A percentile compares a stretch with the other conserved stretches of the same genome.
Evolutionary conservation across 2,329 filamentous ascomycete species (phyloP).

Genomic region (Parastagonospora avenae): DNA sequence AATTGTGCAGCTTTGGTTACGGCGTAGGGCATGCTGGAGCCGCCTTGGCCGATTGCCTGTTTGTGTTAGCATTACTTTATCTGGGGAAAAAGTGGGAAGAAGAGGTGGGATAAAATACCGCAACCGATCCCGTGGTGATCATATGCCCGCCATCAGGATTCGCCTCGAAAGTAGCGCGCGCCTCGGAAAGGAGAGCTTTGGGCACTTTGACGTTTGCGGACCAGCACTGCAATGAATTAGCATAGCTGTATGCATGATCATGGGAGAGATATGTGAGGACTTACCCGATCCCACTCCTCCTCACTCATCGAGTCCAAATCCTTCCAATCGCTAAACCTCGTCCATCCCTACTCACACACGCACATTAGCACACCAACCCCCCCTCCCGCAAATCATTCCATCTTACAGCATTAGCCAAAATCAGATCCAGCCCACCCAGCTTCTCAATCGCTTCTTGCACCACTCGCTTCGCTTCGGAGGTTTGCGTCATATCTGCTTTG

Average conservation of each 20-base stretch:
- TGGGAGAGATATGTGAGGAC: no score
- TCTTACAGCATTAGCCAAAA: slow-evolving; percentile 75
- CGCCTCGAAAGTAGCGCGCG: slow-evolving; percentile 62
- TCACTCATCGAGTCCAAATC: slow-evolving; percentile 64
- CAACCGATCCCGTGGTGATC: slow-evolving; percentile 67
- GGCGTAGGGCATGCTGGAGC: slow-evolving; percentile 71
- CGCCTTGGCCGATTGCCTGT: slow-evolving; percentile 56
- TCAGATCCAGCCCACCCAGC: slow-evolving; percentile 75
- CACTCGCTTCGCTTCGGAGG: slow-evolving; percentile 63
- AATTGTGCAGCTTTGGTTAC: slow-evolving; percentile 78
- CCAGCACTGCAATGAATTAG: slow-evolving; percentile 57
- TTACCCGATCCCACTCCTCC: slow-evolving; percentile 67
- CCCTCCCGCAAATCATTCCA: no score
- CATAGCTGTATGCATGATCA: slow-evolving; percentile 10
- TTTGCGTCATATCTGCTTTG: slow-evolving; percentile 69
- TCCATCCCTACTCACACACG: slow-evolving; percentile 60
- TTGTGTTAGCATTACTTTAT: slow-evolving; percentile 1
- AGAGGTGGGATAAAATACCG: slow-evolving; percentile 49
- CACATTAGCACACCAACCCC: not conserved
- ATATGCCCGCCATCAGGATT: slow-evolving; percentile 68
- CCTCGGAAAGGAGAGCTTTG: slow-evolving; percentile 60
- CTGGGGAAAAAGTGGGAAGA: not conserved
- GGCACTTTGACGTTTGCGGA: slow-evolving; percentile 63
- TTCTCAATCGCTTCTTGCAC: slow-evolving; percentile 63
- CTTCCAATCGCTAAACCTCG: slow-evolving; percentile 61